phyloP scores from a whole-genome alignment of 2,329 filamentous ascomycete species.

The Zymoseptoria tritici region DNA sequence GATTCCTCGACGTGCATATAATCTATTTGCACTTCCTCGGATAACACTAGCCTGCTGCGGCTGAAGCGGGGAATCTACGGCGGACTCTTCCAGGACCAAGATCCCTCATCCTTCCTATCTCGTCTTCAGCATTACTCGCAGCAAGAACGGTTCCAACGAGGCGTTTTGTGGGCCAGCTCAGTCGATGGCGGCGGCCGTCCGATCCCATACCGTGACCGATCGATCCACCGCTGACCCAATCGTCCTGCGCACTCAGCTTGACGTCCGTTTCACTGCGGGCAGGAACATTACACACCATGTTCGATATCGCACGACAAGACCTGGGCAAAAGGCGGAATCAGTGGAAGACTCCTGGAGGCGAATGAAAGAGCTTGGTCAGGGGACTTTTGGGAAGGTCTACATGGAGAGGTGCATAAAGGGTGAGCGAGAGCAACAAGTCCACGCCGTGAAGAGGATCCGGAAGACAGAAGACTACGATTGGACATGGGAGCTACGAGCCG shows the following conservation, averaged over 20 bases:
- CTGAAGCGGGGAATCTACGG: not conserved
- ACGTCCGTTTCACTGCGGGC: not conserved
- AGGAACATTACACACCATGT: not conserved
- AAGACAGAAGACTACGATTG: conserved; percentile 7
- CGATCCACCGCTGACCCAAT: conserved; percentile 2
- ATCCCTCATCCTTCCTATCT: too few species aligned
- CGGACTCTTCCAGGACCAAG: too few species aligned
- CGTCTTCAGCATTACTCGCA: too few species aligned
- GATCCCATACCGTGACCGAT: not conserved
- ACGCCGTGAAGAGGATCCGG: conserved; percentile 5
- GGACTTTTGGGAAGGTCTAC: conserved; percentile 5
- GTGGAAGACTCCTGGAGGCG: not conserved
- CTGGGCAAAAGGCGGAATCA: not conserved
- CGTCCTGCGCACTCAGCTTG: conserved; percentile 1
- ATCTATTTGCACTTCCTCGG: not conserved
- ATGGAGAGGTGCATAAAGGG: conserved; percentile 2
- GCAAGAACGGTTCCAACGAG: too few species aligned
- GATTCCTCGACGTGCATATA: too few species aligned
- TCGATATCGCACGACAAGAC: not conserved
- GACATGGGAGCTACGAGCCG: conserved; percentile 19
- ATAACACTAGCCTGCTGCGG: not conserved
- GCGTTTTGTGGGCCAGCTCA: too few species aligned
- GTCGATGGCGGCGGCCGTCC: too few species aligned
- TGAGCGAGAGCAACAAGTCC: not conserved
- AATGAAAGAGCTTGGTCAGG: not conserved